A percentile compares a stretch with the other conserved stretches of the same genome.
Evolutionary conservation across 2,329 filamentous ascomycete species (phyloP).

Genomic region (Capronia americana): DNA sequence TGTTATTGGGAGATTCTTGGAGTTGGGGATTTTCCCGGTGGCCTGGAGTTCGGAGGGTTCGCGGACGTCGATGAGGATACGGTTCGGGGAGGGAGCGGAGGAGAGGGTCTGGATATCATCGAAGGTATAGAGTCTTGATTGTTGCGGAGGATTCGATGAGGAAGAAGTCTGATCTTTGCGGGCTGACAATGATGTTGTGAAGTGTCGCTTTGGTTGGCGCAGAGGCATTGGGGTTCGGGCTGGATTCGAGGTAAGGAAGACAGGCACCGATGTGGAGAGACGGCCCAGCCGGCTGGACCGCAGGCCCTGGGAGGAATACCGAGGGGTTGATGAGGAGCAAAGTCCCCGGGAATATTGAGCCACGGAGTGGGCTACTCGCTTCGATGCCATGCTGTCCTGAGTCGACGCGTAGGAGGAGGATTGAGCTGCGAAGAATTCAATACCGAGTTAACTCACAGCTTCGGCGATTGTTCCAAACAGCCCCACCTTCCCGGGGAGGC

Average conservation of each 20-base stretch:
- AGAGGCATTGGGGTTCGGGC: conserved; percentile 3
- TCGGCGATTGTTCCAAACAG: not conserved
- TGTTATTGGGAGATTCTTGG: conserved; percentile 81
- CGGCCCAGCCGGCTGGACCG: not conserved
- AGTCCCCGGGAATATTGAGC: not conserved
- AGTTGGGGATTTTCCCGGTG: conserved; percentile 71
- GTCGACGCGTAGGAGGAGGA: not conserved
- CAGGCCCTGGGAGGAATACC: not conserved
- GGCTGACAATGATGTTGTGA: conserved; percentile 27
- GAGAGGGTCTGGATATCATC: conserved; percentile 35
- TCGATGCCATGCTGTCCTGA: not conserved
- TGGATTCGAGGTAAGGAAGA: not conserved
- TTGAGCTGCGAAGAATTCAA: not conserved
- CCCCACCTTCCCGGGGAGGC: not conserved
- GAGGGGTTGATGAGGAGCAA: not conserved
- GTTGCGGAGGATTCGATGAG: conserved; percentile 19
- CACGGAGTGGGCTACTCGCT: not conserved
- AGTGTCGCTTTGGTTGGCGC: conserved; percentile 35
- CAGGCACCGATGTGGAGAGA: not conserved
- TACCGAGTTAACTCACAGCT: not conserved
- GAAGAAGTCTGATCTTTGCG: conserved; percentile 28
- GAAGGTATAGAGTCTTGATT: conserved; percentile 36
- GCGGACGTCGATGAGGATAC: conserved; percentile 52
- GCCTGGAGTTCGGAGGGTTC: conserved; percentile 54
- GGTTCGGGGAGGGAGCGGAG: conserved; percentile 26